phyloP scores from a whole-genome alignment of 371 early-diverging fungal species.

The Blakeslea trispora region DNA sequence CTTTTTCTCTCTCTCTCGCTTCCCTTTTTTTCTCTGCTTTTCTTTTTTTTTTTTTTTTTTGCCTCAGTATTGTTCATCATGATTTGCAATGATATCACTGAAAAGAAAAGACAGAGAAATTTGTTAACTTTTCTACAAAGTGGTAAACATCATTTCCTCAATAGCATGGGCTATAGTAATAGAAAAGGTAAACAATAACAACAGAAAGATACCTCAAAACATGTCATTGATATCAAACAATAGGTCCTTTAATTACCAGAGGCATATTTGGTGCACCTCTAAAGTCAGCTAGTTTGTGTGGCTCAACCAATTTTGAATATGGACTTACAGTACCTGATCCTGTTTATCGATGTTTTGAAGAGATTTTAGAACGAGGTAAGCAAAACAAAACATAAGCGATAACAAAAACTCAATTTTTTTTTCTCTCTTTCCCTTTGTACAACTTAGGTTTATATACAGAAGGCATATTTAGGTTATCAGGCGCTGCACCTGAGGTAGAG shows the following conservation, averaged over 20 bases:
- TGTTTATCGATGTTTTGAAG: slow-evolving; percentile 42
- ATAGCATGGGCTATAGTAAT: slow-evolving; percentile 14
- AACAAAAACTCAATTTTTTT: slow-evolving; percentile 9
- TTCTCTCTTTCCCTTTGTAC: slow-evolving; percentile 9
- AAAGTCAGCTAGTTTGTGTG: slow-evolving; percentile 39
- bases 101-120: slow-evolving; percentile 24
- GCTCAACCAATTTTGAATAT: slow-evolving; percentile 24
- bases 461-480: slow-evolving; percentile 52
- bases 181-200: slow-evolving; percentile 14
- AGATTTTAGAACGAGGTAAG: slow-evolving; percentile 43
- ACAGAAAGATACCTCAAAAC: not conserved
- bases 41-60: not conserved
- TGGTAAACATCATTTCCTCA: slow-evolving; percentile 18
- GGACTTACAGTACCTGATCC: slow-evolving; percentile 41
- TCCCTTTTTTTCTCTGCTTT: not conserved
- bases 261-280: slow-evolving; percentile 49
- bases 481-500: slow-evolving; percentile 48
- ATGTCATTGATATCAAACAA: not conserved
- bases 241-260: slow-evolving; percentile 15
- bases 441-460: slow-evolving; percentile 35
- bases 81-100: slow-evolving; percentile 12
- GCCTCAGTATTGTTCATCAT: slow-evolving; percentile 1
- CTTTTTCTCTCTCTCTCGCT: not conserved
- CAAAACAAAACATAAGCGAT: not conserved
- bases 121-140: slow-evolving; percentile 17